These are phyloP conservation scores for Sclerotinia nivalis DNA, from an alignment of 2,329 filamentous ascomycete species.

Conservation along the genomic window DNA sequence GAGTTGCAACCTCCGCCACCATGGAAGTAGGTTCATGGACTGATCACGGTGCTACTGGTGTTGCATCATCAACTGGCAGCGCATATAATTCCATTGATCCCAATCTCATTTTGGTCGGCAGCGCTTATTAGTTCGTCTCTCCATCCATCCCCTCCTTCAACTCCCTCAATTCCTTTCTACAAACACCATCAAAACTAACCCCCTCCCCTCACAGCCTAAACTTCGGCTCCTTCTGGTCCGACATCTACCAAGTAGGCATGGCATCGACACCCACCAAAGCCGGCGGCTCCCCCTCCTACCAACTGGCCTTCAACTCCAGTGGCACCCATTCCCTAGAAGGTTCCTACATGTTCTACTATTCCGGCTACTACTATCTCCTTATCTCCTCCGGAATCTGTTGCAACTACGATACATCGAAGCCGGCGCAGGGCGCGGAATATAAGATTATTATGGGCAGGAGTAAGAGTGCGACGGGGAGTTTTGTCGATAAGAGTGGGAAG, in stretches of 20 bases:
- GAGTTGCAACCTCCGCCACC: slow-evolving; percentile 46
- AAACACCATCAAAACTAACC: not conserved
- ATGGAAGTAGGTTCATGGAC: slow-evolving; percentile 59
- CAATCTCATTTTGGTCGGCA: slow-evolving; percentile 50
- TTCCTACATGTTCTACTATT: slow-evolving; percentile 54
- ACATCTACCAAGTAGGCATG: slow-evolving; percentile 62
- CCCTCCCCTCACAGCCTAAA: slow-evolving; percentile 44
- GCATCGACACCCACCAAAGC: slow-evolving; percentile 40
- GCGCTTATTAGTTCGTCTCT: slow-evolving; percentile 43
- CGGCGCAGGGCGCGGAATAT: slow-evolving; percentile 38
- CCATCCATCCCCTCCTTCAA: not conserved
- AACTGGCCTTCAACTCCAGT: slow-evolving; percentile 55
- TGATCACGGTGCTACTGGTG: slow-evolving; percentile 56
- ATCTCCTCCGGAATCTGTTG: slow-evolving; percentile 64
- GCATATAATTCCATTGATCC: slow-evolving; percentile 63
- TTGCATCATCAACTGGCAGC: slow-evolving; percentile 48
- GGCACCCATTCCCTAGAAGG: slow-evolving; percentile 58
- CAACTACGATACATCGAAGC: slow-evolving; percentile 55
- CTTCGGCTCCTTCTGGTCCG: slow-evolving; percentile 70
- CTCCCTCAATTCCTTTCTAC: too few relatives aligned
- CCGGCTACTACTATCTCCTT: slow-evolving; percentile 63
- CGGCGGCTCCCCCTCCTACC: slow-evolving; percentile 42
- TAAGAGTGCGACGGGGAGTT: slow-evolving; percentile 61
- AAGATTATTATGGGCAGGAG: slow-evolving; percentile 51
- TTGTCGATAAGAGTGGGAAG: slow-evolving; percentile 56